These are phyloP conservation scores for Mycena belliarum DNA, from an alignment of 768 basidiomycete genomes.

Conservation along the genomic window DNA sequence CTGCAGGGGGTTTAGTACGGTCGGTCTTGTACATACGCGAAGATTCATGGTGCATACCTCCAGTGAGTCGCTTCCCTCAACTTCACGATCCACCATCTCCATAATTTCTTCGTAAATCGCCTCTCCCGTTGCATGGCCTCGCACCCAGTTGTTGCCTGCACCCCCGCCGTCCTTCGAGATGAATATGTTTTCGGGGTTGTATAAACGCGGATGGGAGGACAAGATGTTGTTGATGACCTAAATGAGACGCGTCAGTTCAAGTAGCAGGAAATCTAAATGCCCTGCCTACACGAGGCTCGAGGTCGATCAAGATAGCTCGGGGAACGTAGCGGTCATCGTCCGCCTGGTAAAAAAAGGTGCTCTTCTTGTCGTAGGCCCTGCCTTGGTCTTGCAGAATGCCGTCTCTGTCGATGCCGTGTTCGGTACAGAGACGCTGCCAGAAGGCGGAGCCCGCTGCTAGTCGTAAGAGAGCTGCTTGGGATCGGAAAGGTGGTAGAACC, in stretches of 20 bases:
- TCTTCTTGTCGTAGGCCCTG: constrained; percentile 95
- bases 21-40: background rate
- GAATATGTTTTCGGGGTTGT: constrained; percentile 98
- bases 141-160: constrained; percentile 98
- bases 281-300: constrained; percentile 95
- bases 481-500: constrained; percentile 47
- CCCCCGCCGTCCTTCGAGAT: constrained; percentile 97
- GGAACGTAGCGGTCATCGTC: constrained; percentile 99
- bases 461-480: constrained; percentile 10
- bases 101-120: constrained; percentile 93
- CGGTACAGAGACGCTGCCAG: constrained; percentile 97
- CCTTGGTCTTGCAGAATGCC: constrained; percentile 96
- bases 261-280: constrained; percentile 46
- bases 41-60: constrained; percentile 65
- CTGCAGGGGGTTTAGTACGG: constrained; percentile 42
- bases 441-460: constrained; percentile 89
- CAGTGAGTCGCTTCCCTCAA: constrained; percentile 94
- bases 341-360: constrained; percentile 99
- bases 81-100: constrained; percentile 98
- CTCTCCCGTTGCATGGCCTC: constrained; percentile 90
- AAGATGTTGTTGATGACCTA: constrained; percentile 97
- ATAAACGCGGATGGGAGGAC: constrained; percentile 85
- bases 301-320: constrained; percentile 91
- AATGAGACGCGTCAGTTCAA: constrained; percentile 10
- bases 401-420: constrained; percentile 95